Percentiles rank a stretch among this genome's conserved stretches.
phyloP scores from a whole-genome alignment of 139 green algal genomes.

The Desmodesmus armatus region DNA sequence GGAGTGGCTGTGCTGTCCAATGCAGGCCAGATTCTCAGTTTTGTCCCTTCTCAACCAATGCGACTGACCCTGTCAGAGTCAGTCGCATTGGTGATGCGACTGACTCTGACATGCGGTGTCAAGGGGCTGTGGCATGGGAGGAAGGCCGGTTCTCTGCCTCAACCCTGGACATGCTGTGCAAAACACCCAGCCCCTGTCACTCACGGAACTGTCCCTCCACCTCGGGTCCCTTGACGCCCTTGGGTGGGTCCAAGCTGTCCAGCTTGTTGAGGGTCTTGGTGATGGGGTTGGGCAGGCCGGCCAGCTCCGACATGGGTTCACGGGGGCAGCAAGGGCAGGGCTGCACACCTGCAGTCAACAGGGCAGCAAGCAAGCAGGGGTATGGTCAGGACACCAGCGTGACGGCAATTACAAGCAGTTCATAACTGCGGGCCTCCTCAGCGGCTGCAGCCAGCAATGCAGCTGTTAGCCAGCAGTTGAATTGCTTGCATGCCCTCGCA shows the following conservation, averaged over 20 bases:
- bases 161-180: no score
- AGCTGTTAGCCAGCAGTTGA: background rate
- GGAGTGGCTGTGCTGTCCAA: no score
- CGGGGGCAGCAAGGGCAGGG: background rate
- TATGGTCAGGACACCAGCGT: background rate
- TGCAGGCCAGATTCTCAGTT: no score
- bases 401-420: background rate
- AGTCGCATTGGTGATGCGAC: no score
- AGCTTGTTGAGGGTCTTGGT: slow-evolving; percentile 32
- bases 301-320: slow-evolving; percentile 29
- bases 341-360: background rate
- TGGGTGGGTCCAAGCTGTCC: slow-evolving; percentile 14
- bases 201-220: slow-evolving; percentile 31
- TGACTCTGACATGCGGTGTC: no score
- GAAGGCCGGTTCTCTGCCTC: no score
- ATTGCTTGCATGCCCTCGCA: background rate
- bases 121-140: no score
- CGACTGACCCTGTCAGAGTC: no score
- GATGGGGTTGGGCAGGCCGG: slow-evolving; percentile 5
- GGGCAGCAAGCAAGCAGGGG: background rate
- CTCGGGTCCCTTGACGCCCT: slow-evolving; percentile 6
- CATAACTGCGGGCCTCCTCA: no score
- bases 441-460: background rate
- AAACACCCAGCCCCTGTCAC: no score
- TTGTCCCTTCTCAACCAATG: no score